Evolutionary conservation across 305 asterid genomes (phyloP).

Genomic region (Vinca major): DNA sequence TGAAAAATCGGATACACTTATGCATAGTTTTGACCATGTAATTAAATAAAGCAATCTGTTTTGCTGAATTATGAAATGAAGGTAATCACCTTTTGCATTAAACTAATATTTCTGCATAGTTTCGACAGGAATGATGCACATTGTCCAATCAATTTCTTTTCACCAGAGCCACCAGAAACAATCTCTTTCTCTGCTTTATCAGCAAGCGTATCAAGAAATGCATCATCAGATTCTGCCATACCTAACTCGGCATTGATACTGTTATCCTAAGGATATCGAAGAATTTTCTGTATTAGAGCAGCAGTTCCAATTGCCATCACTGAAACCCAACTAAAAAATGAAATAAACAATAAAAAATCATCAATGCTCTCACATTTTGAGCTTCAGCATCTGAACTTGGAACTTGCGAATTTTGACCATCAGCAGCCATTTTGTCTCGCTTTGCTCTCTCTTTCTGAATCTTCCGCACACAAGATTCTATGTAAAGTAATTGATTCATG

Average conservation of each 20-base stretch:
- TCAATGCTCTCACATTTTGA: conserved; percentile 18
- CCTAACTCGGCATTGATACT: conserved; percentile 83
- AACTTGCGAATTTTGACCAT: conserved; percentile 28
- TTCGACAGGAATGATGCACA: conserved; percentile 64
- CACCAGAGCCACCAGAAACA: conserved; percentile 48
- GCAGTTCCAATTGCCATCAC: neutral
- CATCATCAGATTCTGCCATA: conserved; percentile 86
- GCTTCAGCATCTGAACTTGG: conserved; percentile 19
- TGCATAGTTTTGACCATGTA: neutral
- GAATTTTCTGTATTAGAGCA: conserved; percentile 13
- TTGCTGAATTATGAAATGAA: too few species aligned
- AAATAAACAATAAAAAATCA: neutral
- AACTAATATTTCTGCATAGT: conserved; percentile 71
- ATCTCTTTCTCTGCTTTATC: conserved; percentile 90
- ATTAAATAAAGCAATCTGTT: conserved; percentile 18
- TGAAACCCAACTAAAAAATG: neutral
- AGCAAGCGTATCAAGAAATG: conserved; percentile 67
- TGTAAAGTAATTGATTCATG: conserved; percentile 78
- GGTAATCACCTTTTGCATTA: conserved; percentile 80
- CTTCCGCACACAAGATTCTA: conserved; percentile 61
- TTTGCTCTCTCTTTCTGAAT: conserved; percentile 66
- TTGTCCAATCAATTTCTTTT: conserved; percentile 70
- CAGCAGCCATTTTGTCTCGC: conserved; percentile 54
- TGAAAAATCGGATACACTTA: neutral
- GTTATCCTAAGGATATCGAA: conserved; percentile 40